phyloP scores from a whole-genome alignment of 2,329 filamentous ascomycete species.

The Pseudogymnoascus sp. region DNA sequence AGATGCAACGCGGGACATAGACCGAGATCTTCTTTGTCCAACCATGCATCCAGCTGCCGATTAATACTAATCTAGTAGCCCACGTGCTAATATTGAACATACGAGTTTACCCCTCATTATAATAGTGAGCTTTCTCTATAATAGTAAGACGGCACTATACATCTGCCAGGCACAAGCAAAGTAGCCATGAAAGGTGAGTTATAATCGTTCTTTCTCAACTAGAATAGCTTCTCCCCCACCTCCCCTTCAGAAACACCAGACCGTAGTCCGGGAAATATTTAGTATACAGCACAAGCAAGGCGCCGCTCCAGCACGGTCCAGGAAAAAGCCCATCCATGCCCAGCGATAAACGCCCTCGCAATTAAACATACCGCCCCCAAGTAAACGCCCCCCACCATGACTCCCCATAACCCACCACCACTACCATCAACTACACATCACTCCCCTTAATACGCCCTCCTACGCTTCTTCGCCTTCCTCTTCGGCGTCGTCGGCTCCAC shows the following conservation, averaged over 20 bases:
- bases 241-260: background rate
- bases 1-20: background rate
- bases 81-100: background rate
- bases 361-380: background rate
- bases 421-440: background rate
- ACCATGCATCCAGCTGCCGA: background rate
- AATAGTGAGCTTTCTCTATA: background rate
- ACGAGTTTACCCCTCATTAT: background rate
- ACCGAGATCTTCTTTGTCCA: background rate
- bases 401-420: background rate
- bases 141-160: background rate
- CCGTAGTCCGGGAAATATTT: background rate
- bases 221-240: background rate
- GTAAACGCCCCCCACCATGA: background rate
- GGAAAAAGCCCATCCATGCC: background rate
- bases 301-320: background rate
- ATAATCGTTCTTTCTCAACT: background rate
- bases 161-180: background rate
- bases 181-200: background rate
- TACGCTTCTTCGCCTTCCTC: constrained; percentile 13
- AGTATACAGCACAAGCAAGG: background rate
- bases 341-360: background rate
- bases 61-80: background rate
- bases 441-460: constrained; percentile 12
- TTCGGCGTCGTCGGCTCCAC: constrained; percentile 4